phyloP scores from a whole-genome alignment of 164 flowering plant species.

The Hamamelis virginiana region DNA sequence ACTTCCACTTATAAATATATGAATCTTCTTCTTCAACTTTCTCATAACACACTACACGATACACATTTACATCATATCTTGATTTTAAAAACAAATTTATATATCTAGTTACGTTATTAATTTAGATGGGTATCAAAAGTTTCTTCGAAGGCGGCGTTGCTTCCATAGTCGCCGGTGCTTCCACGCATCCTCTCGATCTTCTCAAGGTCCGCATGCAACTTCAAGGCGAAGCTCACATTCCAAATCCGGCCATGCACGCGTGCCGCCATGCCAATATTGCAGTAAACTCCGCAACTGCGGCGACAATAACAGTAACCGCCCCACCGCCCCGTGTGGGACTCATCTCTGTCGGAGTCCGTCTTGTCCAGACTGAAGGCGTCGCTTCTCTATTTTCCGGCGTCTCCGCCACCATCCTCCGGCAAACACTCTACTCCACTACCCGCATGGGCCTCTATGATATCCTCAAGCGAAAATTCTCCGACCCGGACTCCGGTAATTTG shows the following conservation, averaged over 20 bases:
- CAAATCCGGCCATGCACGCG: neutral
- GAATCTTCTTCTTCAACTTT: no score
- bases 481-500: no score
- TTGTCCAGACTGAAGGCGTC: slow-evolving; percentile 49
- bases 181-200: slow-evolving; percentile 43
- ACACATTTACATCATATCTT: no score
- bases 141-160: slow-evolving; percentile 48
- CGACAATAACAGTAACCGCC: no score
- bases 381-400: slow-evolving; percentile 62
- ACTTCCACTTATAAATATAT: no score
- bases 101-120: no score
- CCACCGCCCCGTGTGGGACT: slow-evolving; percentile 34
- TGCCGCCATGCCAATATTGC: slow-evolving; percentile 35
- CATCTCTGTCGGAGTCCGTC: slow-evolving; percentile 39
- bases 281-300: neutral
- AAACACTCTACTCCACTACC: slow-evolving; percentile 66
- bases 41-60: no score
- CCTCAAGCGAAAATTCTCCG: no score
- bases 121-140: slow-evolving; percentile 42
- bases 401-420: slow-evolving; percentile 69
- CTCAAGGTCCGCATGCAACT: slow-evolving; percentile 50
- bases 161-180: slow-evolving; percentile 38
- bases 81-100: no score
- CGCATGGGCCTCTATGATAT: slow-evolving; percentile 55
- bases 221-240: slow-evolving; percentile 27